Evolutionary conservation across 352 stramenopile species (phyloP).

Genomic region (Saprolegnia diclina): DNA sequence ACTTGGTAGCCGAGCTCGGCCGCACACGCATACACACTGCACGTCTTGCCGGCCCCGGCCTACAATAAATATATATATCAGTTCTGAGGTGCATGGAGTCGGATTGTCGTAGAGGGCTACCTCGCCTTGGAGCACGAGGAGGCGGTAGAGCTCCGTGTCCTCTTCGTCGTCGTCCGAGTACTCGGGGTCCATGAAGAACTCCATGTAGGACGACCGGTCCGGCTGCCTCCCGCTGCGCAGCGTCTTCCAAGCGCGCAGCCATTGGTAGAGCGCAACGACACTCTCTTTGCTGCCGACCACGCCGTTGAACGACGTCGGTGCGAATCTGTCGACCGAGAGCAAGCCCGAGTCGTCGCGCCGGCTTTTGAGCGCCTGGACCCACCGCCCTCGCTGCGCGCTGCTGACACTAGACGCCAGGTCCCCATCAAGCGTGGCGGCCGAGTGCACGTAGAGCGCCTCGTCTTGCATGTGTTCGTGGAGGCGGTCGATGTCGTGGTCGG

Average conservation of each 20-base stretch:
- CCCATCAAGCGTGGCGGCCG: neutral
- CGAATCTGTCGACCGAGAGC: conserved; percentile 55
- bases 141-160: conserved; percentile 50
- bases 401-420: neutral
- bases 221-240: conserved; percentile 41
- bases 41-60: conserved; percentile 66
- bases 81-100: too few relatives aligned
- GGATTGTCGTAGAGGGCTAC: too few relatives aligned
- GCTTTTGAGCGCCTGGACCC: neutral
- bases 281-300: conserved; percentile 65
- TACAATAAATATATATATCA: too few relatives aligned
- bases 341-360: neutral
- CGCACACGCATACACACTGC: conserved; percentile 70
- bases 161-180: conserved; percentile 44
- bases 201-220: conserved; percentile 46
- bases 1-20: conserved; percentile 78
- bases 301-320: conserved; percentile 45
- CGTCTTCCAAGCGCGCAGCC: conserved; percentile 70
- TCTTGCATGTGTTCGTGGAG: neutral
- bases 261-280: conserved; percentile 58
- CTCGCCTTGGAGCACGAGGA: conserved; percentile 72
- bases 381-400: neutral
- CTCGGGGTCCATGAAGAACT: conserved; percentile 59
- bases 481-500: neutral
- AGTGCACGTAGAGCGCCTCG: neutral